Conservation (phyloP, 805 yeast genomes). For the Nakazawaea holstii region DNA sequence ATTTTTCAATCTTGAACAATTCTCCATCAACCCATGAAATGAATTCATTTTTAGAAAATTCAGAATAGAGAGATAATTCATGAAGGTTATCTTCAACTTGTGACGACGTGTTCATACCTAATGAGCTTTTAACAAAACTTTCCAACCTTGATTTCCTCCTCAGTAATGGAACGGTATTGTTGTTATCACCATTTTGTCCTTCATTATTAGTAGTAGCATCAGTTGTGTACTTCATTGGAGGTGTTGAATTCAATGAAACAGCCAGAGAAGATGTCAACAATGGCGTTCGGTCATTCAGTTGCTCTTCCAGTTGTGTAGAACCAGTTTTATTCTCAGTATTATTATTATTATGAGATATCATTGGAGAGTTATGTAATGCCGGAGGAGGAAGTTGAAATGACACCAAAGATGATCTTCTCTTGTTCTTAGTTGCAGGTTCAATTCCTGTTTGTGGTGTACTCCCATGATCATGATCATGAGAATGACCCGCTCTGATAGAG, state of each 20-base stretch:
- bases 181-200: neutral
- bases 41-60: conserved; percentile 43
- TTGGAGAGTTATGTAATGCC: conserved; percentile 10
- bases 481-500: neutral
- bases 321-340: neutral
- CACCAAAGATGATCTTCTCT: conserved; percentile 12
- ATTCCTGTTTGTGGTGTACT: neutral
- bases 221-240: neutral
- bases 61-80: conserved; percentile 17
- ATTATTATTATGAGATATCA: no score
- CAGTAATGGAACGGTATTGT: neutral
- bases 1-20: conserved; percentile 51
- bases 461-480: neutral
- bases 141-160: conserved; percentile 21
- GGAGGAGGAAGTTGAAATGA: conserved; percentile 24
- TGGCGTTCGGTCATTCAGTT: conserved; percentile 24
- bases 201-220: no score
- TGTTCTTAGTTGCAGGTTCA: no score
- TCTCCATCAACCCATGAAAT: conserved; percentile 64
- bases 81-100: conserved; percentile 6
- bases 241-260: conserved; percentile 5
- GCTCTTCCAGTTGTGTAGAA: conserved; percentile 1
- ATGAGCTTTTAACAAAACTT: conserved; percentile 15
- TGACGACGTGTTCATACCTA: conserved; percentile 11
- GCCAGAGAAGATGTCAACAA: conserved; percentile 12